phyloP scores from a whole-genome alignment of 352 stramenopile genomes.

The Globisporangium cystogenes region DNA sequence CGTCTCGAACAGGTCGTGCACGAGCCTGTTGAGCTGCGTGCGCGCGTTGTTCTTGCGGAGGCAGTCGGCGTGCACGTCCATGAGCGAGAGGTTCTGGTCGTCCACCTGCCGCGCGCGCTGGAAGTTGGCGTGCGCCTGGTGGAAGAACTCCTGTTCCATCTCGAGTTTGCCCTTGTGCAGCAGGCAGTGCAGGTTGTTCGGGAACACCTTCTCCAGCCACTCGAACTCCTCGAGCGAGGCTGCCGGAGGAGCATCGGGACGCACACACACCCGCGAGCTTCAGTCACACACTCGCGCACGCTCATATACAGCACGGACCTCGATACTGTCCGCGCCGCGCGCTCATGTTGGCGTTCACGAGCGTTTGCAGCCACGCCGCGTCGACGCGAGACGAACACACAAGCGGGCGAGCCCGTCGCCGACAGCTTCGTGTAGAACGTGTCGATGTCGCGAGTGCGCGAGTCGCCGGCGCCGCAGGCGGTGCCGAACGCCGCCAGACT shows the following conservation, averaged over 20 bases:
- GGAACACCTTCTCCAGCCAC: conserved; percentile 38
- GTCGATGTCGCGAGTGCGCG: conserved; percentile 50
- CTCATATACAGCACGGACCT: conserved; percentile 11
- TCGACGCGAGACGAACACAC: conserved; percentile 21
- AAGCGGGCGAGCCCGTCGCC: not conserved
- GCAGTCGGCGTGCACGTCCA: conserved; percentile 65
- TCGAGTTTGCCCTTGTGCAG: conserved; percentile 50
- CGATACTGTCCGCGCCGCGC: conserved; percentile 34
- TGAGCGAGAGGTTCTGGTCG: conserved; percentile 46
- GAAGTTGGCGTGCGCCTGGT: conserved; percentile 50
- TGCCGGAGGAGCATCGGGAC: conserved; percentile 10
- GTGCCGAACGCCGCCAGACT: not conserved
- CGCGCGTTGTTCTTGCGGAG: conserved; percentile 38
- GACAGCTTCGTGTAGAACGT: conserved; percentile 32
- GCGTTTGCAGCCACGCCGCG: conserved; percentile 46
- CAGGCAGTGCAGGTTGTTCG: conserved; percentile 59
- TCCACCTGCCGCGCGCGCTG: conserved; percentile 57
- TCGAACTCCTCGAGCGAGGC: conserved; percentile 34
- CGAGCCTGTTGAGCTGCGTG: conserved; percentile 56
- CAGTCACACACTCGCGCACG: not conserved
- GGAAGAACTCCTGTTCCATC: conserved; percentile 54
- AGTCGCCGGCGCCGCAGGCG: conserved; percentile 1
- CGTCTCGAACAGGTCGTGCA: conserved; percentile 65
- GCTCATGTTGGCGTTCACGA: conserved; percentile 51
- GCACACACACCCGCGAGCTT: not conserved